A percentile compares a stretch with the other conserved stretches of the same genome.
Conservation (phyloP, 2,329 filamentous ascomycete genomes). For the Penicillium sp. region DNA sequence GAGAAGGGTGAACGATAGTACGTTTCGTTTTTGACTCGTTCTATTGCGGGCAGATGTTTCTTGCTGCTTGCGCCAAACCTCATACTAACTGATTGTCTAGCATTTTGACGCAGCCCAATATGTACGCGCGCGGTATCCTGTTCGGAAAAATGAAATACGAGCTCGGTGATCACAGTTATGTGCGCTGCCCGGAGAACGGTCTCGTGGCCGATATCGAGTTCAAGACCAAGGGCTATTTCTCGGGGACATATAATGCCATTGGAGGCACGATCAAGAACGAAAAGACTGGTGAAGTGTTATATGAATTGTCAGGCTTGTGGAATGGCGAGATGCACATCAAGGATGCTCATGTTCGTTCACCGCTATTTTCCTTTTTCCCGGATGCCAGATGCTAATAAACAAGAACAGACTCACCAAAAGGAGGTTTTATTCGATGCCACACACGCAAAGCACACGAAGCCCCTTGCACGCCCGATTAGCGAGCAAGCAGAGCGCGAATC, state of each 20-base stretch:
- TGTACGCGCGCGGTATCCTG: slow-evolving; percentile 96
- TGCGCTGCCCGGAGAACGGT: slow-evolving; percentile 86
- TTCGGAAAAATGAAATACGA: slow-evolving; percentile 99
- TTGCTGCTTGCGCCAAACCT: background rate
- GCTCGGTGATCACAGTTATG: slow-evolving; percentile 92
- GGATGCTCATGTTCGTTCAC: slow-evolving; percentile 64
- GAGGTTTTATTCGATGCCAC: slow-evolving; percentile 88
- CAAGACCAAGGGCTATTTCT: slow-evolving; percentile 97
- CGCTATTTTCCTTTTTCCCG: background rate
- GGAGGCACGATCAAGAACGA: slow-evolving; percentile 89
- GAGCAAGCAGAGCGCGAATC: slow-evolving; percentile 93
- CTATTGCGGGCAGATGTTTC: background rate
- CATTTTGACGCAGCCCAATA: slow-evolving; percentile 95
- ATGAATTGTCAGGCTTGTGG: slow-evolving; percentile 91
- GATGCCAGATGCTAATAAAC: slow-evolving; percentile 17
- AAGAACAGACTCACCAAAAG: slow-evolving; percentile 78
- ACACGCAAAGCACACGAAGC: slow-evolving; percentile 75
- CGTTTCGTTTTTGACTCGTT: slow-evolving; percentile 42
- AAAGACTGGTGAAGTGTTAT: slow-evolving; percentile 83
- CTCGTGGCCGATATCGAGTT: slow-evolving; percentile 93
- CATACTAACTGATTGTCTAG: slow-evolving; percentile 52
- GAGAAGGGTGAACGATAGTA: slow-evolving; percentile 84
- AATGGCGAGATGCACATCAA: slow-evolving; percentile 94
- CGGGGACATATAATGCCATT: slow-evolving; percentile 95
- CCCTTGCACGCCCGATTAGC: slow-evolving; percentile 74